These are phyloP conservation scores for Ogataea paraovalis DNA, from an alignment of 805 yeast species.

Conservation along the genomic window DNA sequence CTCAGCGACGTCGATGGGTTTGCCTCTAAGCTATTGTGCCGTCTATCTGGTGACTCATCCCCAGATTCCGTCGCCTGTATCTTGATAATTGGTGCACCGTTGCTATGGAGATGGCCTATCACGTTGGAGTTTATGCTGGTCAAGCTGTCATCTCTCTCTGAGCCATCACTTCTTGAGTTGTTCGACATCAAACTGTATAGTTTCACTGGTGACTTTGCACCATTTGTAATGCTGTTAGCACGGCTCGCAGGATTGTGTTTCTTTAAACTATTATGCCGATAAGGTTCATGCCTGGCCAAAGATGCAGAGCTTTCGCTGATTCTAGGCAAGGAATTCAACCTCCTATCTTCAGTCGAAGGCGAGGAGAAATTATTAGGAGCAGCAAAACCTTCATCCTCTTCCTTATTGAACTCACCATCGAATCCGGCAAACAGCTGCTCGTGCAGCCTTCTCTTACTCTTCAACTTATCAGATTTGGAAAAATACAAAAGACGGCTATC, in stretches of 20 bases:
- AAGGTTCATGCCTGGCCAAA: slow-evolving; percentile 25
- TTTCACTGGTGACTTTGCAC: slow-evolving; percentile 6
- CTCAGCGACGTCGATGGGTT: not conserved
- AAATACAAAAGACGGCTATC: slow-evolving; percentile 2
- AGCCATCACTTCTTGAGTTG: slow-evolving; percentile 1
- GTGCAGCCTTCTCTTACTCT: slow-evolving; percentile 16
- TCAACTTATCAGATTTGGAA: slow-evolving; percentile 4
- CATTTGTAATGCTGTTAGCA: slow-evolving; percentile 1
- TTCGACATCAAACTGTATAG: not conserved
- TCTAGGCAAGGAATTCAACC: slow-evolving; percentile 19
- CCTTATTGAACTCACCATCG: slow-evolving; percentile 23
- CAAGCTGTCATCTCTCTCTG: not conserved
- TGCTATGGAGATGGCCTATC: not conserved
- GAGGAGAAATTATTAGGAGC: not conserved
- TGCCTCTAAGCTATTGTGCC: not conserved
- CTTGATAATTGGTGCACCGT: not conserved
- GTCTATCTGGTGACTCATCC: not conserved
- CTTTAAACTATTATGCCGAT: slow-evolving; percentile 17
- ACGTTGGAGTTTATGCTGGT: not conserved
- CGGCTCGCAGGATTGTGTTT: slow-evolving; percentile 6
- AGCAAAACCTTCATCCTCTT: slow-evolving; percentile 14
- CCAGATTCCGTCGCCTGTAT: not conserved
- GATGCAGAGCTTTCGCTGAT: slow-evolving; percentile 25
- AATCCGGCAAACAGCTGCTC: slow-evolving; percentile 27
- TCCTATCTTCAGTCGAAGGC: slow-evolving; percentile 7